These are phyloP conservation scores for Chaetomiaceae sp. DNA, from an alignment of 2,329 filamentous ascomycete genomes.

Conservation along the genomic window DNA sequence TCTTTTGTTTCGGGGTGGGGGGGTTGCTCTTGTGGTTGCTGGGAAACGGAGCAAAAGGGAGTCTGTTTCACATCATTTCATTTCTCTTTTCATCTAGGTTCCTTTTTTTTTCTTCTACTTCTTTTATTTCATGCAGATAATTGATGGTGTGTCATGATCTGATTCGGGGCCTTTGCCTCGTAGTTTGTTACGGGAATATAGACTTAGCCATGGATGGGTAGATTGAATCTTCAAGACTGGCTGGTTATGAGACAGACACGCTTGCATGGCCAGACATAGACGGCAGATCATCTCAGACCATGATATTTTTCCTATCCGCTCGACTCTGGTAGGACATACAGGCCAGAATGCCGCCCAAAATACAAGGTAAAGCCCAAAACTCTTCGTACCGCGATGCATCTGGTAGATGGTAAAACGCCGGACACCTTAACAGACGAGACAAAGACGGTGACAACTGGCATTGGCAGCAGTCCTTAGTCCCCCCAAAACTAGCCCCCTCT, in stretches of 20 bases:
- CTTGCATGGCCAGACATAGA: too few species aligned
- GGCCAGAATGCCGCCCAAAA: slow-evolving; percentile 2
- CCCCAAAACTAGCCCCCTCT: too few species aligned
- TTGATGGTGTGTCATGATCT: slow-evolving; percentile 9
- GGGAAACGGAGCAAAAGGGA: slow-evolving; percentile 20
- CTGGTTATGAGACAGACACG: too few species aligned
- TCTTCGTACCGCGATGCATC: slow-evolving; percentile 5
- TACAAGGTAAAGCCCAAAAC: slow-evolving; percentile 2
- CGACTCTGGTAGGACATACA: slow-evolving; percentile 3
- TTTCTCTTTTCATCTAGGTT: background rate
- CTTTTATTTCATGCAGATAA: slow-evolving; percentile 11
- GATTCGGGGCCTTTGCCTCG: background rate
- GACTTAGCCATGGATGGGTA: too few species aligned
- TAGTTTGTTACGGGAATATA: too few species aligned
- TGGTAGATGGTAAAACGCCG: slow-evolving; percentile 8
- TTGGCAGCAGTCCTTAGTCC: too few species aligned
- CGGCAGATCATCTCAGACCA: background rate
- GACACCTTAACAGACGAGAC: slow-evolving; percentile 3
- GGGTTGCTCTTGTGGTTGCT: slow-evolving; percentile 11
- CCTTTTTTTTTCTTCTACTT: background rate
- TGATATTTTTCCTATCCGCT: slow-evolving; percentile 18
- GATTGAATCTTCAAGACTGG: too few species aligned
- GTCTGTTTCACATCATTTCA: slow-evolving; percentile 14
- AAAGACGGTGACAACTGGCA: too few species aligned
- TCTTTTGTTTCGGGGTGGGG: background rate